Evolutionary conservation across 768 basidiomycete genomes (phyloP).

Genomic region (Podaxis pistillaris): DNA sequence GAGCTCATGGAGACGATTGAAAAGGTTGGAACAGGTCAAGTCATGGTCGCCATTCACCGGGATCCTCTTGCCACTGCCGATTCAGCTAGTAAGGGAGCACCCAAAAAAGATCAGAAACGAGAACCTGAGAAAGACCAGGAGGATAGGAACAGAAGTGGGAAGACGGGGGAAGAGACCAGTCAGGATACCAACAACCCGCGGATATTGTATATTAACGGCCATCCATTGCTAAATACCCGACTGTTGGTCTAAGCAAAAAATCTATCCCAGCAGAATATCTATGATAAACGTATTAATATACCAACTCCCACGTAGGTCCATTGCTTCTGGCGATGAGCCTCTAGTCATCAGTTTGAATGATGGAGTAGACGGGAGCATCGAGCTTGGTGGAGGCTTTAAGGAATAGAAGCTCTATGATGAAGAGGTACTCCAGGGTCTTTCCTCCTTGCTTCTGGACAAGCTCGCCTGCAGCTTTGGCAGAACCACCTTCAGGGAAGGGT

Average conservation of each 20-base stretch:
- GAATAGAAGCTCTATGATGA: conserved; percentile 83
- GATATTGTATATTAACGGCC: conserved; percentile 75
- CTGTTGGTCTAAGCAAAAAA: conserved; percentile 48
- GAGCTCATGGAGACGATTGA: conserved; percentile 57
- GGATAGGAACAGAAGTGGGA: conserved; percentile 22
- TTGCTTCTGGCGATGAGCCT: neutral
- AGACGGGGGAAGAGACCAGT: conserved; percentile 13
- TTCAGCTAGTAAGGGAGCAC: neutral
- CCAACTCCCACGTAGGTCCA: too few species aligned
- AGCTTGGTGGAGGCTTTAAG: conserved; percentile 76
- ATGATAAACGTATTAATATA: neutral
- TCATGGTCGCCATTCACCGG: conserved; percentile 50
- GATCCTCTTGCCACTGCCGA: conserved; percentile 8
- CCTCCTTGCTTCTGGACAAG: conserved; percentile 83
- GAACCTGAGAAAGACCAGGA: conserved; percentile 26
- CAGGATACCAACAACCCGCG: conserved; percentile 34
- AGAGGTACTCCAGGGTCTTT: conserved; percentile 88
- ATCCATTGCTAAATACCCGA: conserved; percentile 74
- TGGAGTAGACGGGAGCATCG: conserved; percentile 85
- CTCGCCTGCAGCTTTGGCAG: conserved; percentile 89
- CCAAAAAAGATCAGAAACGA: neutral
- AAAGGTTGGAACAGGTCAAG: conserved; percentile 41
- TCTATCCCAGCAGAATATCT: conserved; percentile 8
- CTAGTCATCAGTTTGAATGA: conserved; percentile 74
- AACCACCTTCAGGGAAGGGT: conserved; percentile 61